A percentile compares a stretch with the other conserved stretches of the same genome.
phyloP scores from a whole-genome alignment of 2,329 filamentous ascomycete genomes.

The Verticillium dahliae region DNA sequence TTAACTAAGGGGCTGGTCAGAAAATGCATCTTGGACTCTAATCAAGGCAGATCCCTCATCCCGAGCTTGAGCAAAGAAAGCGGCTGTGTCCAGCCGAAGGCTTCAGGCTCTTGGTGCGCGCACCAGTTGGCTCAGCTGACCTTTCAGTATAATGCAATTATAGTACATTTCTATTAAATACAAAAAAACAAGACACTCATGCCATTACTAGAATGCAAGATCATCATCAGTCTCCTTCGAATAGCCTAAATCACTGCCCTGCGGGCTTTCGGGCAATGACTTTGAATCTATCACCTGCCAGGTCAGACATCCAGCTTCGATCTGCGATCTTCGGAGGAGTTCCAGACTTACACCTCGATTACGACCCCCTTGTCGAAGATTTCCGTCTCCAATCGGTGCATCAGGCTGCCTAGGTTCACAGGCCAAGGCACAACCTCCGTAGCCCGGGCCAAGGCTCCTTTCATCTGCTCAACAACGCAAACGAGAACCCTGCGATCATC shows the following conservation, averaged over 20 bases:
- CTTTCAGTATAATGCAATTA: background rate
- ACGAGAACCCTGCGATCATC: background rate
- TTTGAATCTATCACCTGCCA: background rate
- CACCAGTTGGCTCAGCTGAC: background rate
- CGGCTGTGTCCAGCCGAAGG: background rate
- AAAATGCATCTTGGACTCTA: background rate
- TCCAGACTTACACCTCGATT: background rate
- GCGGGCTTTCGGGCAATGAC: background rate
- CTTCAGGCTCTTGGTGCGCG: background rate
- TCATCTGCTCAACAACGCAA: background rate
- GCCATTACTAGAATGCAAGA: background rate
- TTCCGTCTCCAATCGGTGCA: background rate
- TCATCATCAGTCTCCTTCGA: background rate
- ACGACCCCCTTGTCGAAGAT: background rate
- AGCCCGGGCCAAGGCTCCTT: background rate
- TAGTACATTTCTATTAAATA: background rate
- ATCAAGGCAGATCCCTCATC: background rate
- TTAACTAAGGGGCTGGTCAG: background rate
- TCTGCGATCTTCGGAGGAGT: background rate
- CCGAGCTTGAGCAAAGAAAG: background rate
- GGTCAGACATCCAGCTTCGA: background rate
- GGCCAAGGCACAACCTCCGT: background rate
- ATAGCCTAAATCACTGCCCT: background rate
- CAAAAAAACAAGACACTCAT: background rate
- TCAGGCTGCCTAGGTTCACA: background rate